phyloP scores from a whole-genome alignment of 2,329 filamentous ascomycete genomes.

The Emydomyces testavorans region DNA sequence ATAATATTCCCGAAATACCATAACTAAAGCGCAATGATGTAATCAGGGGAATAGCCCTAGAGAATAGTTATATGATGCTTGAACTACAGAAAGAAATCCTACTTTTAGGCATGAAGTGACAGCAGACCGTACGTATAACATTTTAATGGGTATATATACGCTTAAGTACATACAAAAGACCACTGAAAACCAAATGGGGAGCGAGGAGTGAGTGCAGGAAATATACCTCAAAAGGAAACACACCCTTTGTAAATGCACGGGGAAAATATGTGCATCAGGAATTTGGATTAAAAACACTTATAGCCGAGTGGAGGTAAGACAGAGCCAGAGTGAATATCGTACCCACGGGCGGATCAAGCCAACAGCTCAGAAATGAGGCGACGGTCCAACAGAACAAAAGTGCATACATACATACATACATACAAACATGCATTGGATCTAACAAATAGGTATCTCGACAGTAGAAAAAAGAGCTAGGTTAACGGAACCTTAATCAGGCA shows the following conservation, averaged over 20 bases:
- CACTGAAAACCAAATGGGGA: background rate
- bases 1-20: too few relatives aligned
- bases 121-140: background rate
- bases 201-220: background rate
- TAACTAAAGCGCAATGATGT: too few relatives aligned
- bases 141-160: background rate
- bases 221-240: too few relatives aligned
- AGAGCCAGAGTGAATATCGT: background rate
- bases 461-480: background rate
- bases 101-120: background rate
- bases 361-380: background rate
- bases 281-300: slow-evolving; percentile 2
- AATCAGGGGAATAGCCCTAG: too few relatives aligned
- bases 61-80: too few relatives aligned
- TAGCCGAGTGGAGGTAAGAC: background rate
- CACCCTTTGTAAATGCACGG: background rate
- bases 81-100: background rate
- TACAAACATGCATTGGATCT: too few relatives aligned
- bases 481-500: background rate
- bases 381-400: background rate
- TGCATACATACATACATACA: slow-evolving; percentile 4
- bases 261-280: background rate
- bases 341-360: background rate
- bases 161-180: slow-evolving; percentile 7
- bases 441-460: background rate